These are phyloP conservation scores for Actinidia arguta DNA, from an alignment of 179 eudicot species.

Conservation along the genomic window DNA sequence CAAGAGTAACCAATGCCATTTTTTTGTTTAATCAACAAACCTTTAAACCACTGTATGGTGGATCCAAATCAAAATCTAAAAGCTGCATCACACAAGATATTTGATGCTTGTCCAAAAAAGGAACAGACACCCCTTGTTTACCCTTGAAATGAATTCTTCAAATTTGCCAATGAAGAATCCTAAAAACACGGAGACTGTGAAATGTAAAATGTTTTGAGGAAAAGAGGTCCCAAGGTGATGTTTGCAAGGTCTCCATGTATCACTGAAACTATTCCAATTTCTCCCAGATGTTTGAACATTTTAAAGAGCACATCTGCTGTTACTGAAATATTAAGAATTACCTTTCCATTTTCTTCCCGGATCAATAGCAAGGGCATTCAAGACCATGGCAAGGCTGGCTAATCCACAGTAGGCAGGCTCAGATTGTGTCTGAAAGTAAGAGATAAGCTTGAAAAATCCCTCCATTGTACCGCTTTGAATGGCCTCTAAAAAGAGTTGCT, in stretches of 20 bases:
- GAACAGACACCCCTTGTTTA: background rate
- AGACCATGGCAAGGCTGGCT: constrained; percentile 94
- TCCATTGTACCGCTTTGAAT: constrained; percentile 82
- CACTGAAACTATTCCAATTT: background rate
- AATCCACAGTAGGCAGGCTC: constrained; percentile 98
- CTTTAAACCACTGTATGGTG: background rate
- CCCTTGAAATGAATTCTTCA: background rate
- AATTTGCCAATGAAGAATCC: background rate
- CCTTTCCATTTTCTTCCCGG: constrained; percentile 99
- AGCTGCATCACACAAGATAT: too few relatives aligned
- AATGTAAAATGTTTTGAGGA: background rate
- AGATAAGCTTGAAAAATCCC: constrained; percentile 80
- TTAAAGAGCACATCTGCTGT: background rate
- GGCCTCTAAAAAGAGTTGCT: constrained; percentile 84
- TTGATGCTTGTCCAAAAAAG: background rate
- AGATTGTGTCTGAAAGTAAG: constrained; percentile 93
- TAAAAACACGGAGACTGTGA: background rate
- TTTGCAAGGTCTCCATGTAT: background rate
- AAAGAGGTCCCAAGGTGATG: background rate
- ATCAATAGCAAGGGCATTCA: constrained; percentile 94
- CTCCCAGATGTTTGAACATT: background rate
- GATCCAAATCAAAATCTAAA: background rate
- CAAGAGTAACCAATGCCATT: background rate
- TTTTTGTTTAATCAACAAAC: background rate
- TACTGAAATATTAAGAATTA: constrained; percentile 20